Base-by-base conservation (phyloP, 1,284 basidiomycete genomes). In the Tetrapyrgos nigripes region DNA sequence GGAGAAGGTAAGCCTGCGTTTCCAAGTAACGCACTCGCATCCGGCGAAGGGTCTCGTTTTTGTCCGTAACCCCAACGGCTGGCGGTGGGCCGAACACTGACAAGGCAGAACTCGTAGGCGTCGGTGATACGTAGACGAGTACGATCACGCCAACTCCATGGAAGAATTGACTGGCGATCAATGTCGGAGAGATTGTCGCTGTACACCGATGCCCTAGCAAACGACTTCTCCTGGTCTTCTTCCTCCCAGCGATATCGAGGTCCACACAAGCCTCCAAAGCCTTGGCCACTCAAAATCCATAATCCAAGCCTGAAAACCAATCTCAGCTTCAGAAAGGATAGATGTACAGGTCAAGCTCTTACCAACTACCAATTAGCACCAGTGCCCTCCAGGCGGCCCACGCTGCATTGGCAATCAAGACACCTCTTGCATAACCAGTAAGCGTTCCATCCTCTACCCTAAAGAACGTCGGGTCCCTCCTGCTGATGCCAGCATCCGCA, bases 181-280 rank as follows among this genome's bases (percentile, higher is more conserved):
- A 71, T 61, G 23, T 83, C 83, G 3, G 79, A 80, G 9, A 76
- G 75, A 8, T 79, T 74, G 51, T 83, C 79, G 59, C 74, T 79
- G 63, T 82, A 82, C 17, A 79, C 66, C 5, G 83, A 82, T 51
- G 77, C 68, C 17, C 37, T 6, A 5, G 37, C 37, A 19, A 48
- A 48, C 11, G 76, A 78, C 76, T 87, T 89, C 67, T 88, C 88
- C 21, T 79, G 79, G 37, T 87, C 86, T 58, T 87, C 84, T 73
- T 93, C 91, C 69, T 93, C 91, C 92, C 91, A 92, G 62, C 88
- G 81, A 68, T 86, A 85, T 23, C 90, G 84, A 10, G 92, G 92
- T 50, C 92, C 92, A 70, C 90, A 92, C n/a, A 93, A 70, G 24
- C 92, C 91, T 51, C 83, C 91, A 58, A 88, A 92, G 61, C 83